These are phyloP conservation scores for Colletotrichum euphorbiae DNA, from an alignment of 2,329 filamentous ascomycete species.

Conservation along the genomic window DNA sequence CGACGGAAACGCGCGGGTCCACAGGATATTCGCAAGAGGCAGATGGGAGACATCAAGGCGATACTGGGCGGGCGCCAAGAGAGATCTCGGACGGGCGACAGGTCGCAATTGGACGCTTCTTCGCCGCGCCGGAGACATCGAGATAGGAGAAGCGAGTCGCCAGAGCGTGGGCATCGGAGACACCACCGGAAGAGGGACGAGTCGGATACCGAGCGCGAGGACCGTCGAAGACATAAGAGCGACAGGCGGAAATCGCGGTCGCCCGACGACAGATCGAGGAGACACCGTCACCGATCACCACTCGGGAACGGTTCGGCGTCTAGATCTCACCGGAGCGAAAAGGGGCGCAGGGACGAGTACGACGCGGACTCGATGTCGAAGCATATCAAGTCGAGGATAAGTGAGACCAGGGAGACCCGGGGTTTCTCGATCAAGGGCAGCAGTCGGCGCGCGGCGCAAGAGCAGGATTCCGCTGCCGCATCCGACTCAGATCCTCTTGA, in stretches of 20 bases:
- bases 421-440: constrained; percentile 16
- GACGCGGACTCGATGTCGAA: constrained; percentile 12
- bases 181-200: constrained; percentile 25
- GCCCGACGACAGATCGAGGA: constrained; percentile 45
- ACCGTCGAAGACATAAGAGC: constrained; percentile 35
- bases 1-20: constrained; percentile 59
- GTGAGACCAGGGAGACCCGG: constrained; percentile 9
- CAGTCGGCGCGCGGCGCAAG: constrained; percentile 15
- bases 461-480: constrained; percentile 42
- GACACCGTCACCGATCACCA: constrained; percentile 49
- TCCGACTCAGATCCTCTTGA: constrained; percentile 79
- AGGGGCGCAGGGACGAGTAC: constrained; percentile 31
- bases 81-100: constrained; percentile 30
- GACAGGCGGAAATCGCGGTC: constrained; percentile 47
- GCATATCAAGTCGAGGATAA: neutral
- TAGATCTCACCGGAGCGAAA: constrained; percentile 39
- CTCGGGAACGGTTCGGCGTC: neutral
- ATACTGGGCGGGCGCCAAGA: constrained; percentile 59
- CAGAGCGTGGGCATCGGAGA: constrained; percentile 20
- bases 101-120: constrained; percentile 11
- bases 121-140: constrained; percentile 19
- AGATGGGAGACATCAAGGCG: constrained; percentile 71
- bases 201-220: constrained; percentile 31
- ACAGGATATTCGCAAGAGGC: constrained; percentile 65
- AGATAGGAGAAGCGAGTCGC: constrained; percentile 34